Base-by-base conservation (phyloP, 163 green algal species). In the Chloromonas sp. region DNA sequence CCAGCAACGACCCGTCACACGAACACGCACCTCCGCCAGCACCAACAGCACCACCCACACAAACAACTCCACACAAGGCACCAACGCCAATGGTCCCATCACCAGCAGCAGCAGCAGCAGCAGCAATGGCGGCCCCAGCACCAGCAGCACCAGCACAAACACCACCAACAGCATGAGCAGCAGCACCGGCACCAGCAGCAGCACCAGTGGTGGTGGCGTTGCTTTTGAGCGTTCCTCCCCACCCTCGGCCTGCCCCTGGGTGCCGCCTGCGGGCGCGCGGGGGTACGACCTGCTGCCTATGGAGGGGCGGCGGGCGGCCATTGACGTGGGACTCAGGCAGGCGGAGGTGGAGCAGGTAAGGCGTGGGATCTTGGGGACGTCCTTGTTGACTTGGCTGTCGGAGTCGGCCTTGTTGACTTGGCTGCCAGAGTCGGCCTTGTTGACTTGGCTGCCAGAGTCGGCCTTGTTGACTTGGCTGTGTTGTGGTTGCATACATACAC, bases 281-380 rank as follows among this genome's bases (percentile, higher is more conserved):
- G 87, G 84, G 1, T 88, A 87, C 58, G 84, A 88, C 3, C 81
- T 91, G 76, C 83, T 87, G 58, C 60, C 70, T 15, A 3, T 2
- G 2, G 57, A 70, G 60, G 83, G 81, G 3, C 81, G 86, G 62
- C 58, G 82, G 0, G 91, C 89, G 2, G 91, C 85, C 5, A 78
- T 84, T 78, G 83, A 91, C 15, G 84, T 89, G 70, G 85, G 84
- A 0, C 15, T 92, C 58, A 83, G 66, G 60, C 60, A 60, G 0
- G 81, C 84, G 60, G 93, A 95, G 84, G 88, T 91, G n/a, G 79
- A 89, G 58, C 81, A 14, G 36, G 87, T 84, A 36, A 36, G 36
- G 36, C 36, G 36, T 36, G 36, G 36, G 36, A 36, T 36, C 36
- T 36, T 36, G 36, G 36, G 36, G 36, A 36, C 36, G 36, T 36